A percentile compares a stretch with the other conserved stretches of the same genome.
Conservation (phyloP, 441 rosid species). For the Aleurites moluccanus region DNA sequence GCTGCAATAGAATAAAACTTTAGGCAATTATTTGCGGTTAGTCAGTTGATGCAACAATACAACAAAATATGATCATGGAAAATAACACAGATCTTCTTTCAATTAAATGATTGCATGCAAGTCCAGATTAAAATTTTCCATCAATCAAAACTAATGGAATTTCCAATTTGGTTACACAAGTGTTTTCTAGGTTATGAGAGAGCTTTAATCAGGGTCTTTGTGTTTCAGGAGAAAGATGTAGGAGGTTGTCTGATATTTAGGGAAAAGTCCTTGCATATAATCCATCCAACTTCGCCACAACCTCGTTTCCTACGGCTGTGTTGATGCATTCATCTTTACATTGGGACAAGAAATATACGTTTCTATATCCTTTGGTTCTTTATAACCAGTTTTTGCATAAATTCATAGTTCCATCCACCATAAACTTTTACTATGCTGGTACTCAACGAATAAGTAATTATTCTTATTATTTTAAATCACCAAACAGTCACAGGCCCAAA, state of each 20-base stretch:
- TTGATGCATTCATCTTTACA: background rate
- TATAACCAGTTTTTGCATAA: background rate
- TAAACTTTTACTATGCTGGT: background rate
- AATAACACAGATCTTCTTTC: background rate
- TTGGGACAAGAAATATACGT: background rate
- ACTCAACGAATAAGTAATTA: background rate
- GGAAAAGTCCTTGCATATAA: background rate
- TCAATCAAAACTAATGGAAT: background rate
- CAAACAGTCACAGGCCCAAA: background rate
- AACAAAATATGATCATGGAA: background rate
- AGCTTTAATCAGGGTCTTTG: background rate
- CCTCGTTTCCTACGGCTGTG: background rate
- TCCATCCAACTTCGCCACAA: background rate
- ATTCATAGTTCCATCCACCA: background rate
- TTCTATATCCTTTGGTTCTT: background rate
- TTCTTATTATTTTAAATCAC: background rate
- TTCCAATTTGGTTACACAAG: background rate
- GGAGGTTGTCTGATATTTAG: background rate
- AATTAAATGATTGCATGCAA: background rate
- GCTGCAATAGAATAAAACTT: constrained; percentile 38
- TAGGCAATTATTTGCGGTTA: background rate
- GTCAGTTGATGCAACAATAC: background rate
- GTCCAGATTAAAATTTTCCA: background rate
- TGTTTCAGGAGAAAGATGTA: background rate
- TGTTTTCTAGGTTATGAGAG: background rate